Evolutionary conservation across 2,329 filamentous ascomycete genomes (phyloP), one percentile per base, ranked within the genome.

Genomic region (Neopestalotiopsis clavispora): DNA sequence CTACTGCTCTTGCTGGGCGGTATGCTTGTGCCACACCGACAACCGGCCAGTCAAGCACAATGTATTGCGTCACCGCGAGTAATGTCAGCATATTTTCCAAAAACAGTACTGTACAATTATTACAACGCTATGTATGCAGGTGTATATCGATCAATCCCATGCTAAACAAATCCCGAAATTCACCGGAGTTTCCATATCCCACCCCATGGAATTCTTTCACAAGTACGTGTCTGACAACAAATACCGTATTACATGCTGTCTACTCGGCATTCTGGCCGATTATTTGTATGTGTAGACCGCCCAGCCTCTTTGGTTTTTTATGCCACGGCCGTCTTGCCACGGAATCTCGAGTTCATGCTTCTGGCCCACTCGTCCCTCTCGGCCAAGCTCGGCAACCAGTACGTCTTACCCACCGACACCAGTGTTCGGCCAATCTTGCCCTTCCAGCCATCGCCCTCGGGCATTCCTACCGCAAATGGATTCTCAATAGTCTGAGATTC

Each of bases 401-500:
- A 98, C 68, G 85, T 86, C 72, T 88, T 88, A 52, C 92, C 92
- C 30, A 94, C 84, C 10, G 86, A 86, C 34, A 97, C 86, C 92
- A 98, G 93, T 40, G 87, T 77, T 65, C 95, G 87, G n/a, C 94
- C 95, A 12, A 97, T 76, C 75, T 89, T 90, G 42, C 94, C 95
- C 78, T 87, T 87, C 89, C 92, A 94, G 20, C 94, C 94, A 71
- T 92, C 86, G 12, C 94, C 94, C 68, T 93, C 90, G n/a, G 91
- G 89, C 59, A 89, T 87, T 65, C 88, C 89, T 40, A 84, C 81
- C 0, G 88, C 87, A 80, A 97, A 97, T 0, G 85, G 94, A 84
- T 81, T 94, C 63, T 72, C 68, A 12, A 71, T 68, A 34, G 69
- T 87, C 42, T 87, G 86, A 66, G 85, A 81, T 66, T 84, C 82